Evolutionary conservation across 2,329 filamentous ascomycete genomes (phyloP).

Genomic region (Iodosphaeria phyllophila): DNA sequence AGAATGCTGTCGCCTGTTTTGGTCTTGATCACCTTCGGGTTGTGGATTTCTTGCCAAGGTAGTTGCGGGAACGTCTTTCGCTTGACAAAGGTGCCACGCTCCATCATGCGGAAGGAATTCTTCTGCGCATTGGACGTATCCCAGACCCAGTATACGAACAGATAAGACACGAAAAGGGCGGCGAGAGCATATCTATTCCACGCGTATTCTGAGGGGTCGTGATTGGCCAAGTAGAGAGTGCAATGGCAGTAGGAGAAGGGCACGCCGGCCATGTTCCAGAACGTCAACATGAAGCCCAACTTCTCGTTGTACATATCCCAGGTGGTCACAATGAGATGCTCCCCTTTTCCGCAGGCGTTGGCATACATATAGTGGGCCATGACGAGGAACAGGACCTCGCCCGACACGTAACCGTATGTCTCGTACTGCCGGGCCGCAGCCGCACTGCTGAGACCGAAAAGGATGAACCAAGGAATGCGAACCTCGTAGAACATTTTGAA

Average conservation of each 20-base stretch:
- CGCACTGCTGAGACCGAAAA: conserved; percentile 60
- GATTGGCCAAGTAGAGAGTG: conserved; percentile 75
- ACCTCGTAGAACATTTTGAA: conserved; percentile 98
- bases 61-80: conserved; percentile 77
- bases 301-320: conserved; percentile 98
- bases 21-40: conserved; percentile 61
- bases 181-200: conserved; percentile 54
- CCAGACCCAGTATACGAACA: conserved; percentile 82
- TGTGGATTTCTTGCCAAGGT: conserved; percentile 69
- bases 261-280: conserved; percentile 90
- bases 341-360: conserved; percentile 80
- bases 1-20: conserved; percentile 59
- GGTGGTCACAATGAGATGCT: conserved; percentile 76
- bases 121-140: conserved; percentile 87
- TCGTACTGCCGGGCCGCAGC: conserved; percentile 72
- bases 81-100: conserved; percentile 49
- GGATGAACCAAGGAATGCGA: conserved; percentile 78
- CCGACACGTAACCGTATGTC: conserved; percentile 65
- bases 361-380: conserved; percentile 87
- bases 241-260: conserved; percentile 87
- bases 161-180: conserved; percentile 49
- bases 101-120: conserved; percentile 72
- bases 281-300: conserved; percentile 94
- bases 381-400: conserved; percentile 68
- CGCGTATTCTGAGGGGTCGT: conserved; percentile 56